Conservation (phyloP, 805 yeast genomes). For the Ascoidea asiatica region DNA sequence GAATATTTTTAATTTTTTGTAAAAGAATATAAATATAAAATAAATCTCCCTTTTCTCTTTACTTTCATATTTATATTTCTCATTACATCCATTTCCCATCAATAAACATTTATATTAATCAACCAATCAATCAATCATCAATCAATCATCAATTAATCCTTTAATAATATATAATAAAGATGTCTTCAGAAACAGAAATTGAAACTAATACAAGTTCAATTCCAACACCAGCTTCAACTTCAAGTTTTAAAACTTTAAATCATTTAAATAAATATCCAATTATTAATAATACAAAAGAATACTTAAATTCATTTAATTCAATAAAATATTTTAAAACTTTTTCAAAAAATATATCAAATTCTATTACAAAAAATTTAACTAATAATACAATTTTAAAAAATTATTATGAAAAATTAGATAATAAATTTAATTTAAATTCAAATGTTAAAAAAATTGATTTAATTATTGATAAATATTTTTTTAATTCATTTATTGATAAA, state of each 20-base stretch:
- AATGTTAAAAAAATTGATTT: background rate
- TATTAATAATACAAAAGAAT: conserved; percentile 14
- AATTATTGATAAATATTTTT: too few species aligned
- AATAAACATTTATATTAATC: too few species aligned
- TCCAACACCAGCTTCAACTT: background rate
- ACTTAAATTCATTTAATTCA: conserved; percentile 7
- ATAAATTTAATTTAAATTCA: background rate
- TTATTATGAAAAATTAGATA: background rate
- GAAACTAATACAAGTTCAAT: background rate
- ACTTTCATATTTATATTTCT: background rate
- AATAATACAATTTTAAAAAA: background rate
- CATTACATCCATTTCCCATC: background rate
- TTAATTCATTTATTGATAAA: background rate
- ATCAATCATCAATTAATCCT: background rate
- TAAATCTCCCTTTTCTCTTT: too few species aligned
- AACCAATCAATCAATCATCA: background rate
- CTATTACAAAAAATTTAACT: too few species aligned
- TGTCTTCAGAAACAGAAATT: background rate
- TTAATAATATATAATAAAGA: background rate
- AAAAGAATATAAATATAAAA: too few species aligned
- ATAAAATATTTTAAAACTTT: background rate
- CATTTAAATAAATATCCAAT: conserved; percentile 20
- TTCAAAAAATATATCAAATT: too few species aligned
- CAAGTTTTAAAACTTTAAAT: conserved; percentile 5
- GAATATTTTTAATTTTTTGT: too few species aligned